Evolutionary conservation across 2,329 filamentous ascomycete species (phyloP), one percentile per base, ranked within the genome.

Genomic region (Lachnellula subtilissima): DNA sequence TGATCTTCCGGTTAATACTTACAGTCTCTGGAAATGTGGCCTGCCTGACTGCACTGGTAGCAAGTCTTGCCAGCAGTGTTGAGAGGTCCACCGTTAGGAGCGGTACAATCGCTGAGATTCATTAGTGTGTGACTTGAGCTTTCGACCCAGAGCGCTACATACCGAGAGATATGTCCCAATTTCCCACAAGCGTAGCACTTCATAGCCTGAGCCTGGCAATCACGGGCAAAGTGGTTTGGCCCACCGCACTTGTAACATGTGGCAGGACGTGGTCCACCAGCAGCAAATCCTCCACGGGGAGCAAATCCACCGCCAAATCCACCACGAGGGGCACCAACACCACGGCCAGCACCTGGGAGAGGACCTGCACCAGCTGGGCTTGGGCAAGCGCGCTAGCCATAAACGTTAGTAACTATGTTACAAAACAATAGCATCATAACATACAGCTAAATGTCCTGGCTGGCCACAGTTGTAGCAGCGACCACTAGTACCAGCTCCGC

Each of bases 61-160:
- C 94, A 99, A 63, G 92, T 96, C 85, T 97, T 99, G 71, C 93
- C 93, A 61, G 90, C 91, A 62, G 91, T 95, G 83, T 94, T 97
- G 65, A 97, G 81, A 48, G 93, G 91, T 23, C 94, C 94, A 55
- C 94, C 94, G 74, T 97, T 97, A 62, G 94, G 93, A 60, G 93
- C 91, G 48, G 92, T 96, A 81, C 94, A 99, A 76, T 99, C 94
- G 12, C 61, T 57, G 46, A 22, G 32, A 19, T 35, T 14, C 28
- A 12, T 32, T 32, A 32, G 28, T 32, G 42, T 60, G 19, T 52
- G 50, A n/a, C 15, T 12, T 53, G 42, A 50, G 32, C 12, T 39
- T 4, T 37, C 19, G 48, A 45, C 32, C 8, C 17, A 42, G 17
- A 7, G 17, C 12, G 23, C 5, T 17, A 53, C 59, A 22, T 57